Base-by-base conservation (phyloP, 1,284 basidiomycete genomes). In the Cystobasidiaceae sp. region DNA sequence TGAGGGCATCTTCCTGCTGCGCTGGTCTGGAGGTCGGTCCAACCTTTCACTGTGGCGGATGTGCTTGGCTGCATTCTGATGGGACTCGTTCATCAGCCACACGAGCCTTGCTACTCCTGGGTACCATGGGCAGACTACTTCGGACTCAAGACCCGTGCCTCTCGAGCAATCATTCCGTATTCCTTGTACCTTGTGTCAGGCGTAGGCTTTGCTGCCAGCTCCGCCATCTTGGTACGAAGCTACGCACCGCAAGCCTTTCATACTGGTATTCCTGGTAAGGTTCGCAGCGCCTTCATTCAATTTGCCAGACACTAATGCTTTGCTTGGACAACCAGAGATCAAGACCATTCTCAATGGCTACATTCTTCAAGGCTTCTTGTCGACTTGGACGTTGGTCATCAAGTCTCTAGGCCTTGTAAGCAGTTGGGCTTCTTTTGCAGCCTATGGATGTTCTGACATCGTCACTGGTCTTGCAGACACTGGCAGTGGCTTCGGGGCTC, bases 281-380 rank as follows among this genome's bases (percentile, higher is more conserved):
- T 43, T 13, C 27, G n/a, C 13, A 11, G 9, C 8, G 21, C 7
- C 19, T 19, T 55, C 32, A 37, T 6, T 9, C 57, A 51, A 52
- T 93, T 93, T 11, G 90, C 90, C 44, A 93, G 93, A 30, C 92
- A 90, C 74, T 93, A 93, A 66, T 93, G 97, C 63, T 92, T 93
- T n/a, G n/a, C n/a, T n/a, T n/a, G n/a, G 21, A 15, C 33, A 15
- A 17, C 39, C 33, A 0, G 94, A 97, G 77, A 88, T 97, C 77
- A 98, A 97, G 78, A 93, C 91, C 1, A 97, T 97, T 64, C 81
- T 98, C 46, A 93, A 90, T 65, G 92, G 90, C n/a, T 97, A 97
- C 74, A 93, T 97, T 27, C 96, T 98, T 68, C 90, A 93, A 73
- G 94, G 93, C 19, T 98, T 71, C 52, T 46, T 72, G 6, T 69